A percentile compares a stretch with the other conserved stretches of the same genome.
These are phyloP conservation scores for Apiotrichum gracile DNA, from an alignment of 1,284 basidiomycete species.

Conservation along the genomic window DNA sequence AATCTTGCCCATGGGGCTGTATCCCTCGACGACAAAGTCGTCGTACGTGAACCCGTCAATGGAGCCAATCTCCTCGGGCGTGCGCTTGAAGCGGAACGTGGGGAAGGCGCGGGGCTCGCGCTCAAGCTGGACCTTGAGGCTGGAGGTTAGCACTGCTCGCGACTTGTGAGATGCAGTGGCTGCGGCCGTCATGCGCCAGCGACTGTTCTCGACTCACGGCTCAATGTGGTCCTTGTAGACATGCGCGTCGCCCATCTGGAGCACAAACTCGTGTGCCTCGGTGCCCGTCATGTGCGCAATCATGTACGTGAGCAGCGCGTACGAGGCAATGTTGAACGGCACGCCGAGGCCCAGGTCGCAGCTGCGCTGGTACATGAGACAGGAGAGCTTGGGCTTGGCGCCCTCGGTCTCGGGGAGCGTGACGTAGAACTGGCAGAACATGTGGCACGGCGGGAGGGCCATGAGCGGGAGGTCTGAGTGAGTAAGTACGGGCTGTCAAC, in stretches of 20 bases:
- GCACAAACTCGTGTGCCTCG: slow-evolving; percentile 78
- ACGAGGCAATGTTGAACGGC: slow-evolving; percentile 98
- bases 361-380: slow-evolving; percentile 96
- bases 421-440: slow-evolving; percentile 98
- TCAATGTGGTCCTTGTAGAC: slow-evolving; percentile 91
- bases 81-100: slow-evolving; percentile 64
- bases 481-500: not conserved
- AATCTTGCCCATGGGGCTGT: slow-evolving; percentile 77
- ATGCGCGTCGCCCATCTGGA: slow-evolving; percentile 94
- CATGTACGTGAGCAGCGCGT: slow-evolving; percentile 94
- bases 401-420: slow-evolving; percentile 57
- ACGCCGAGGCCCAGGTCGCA: slow-evolving; percentile 95
- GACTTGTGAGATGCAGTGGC: not conserved
- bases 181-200: too few species aligned
- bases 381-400: slow-evolving; percentile 69
- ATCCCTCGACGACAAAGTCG: slow-evolving; percentile 81
- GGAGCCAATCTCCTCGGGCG: slow-evolving; percentile 52
- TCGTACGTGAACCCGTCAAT: slow-evolving; percentile 78
- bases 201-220: slow-evolving; percentile 47
- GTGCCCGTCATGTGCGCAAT: slow-evolving; percentile 85
- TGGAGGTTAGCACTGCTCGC: not conserved
- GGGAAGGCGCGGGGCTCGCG: slow-evolving; percentile 79
- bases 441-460: slow-evolving; percentile 97
- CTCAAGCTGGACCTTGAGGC: slow-evolving; percentile 68
- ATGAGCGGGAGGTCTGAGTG: slow-evolving; percentile 75